These are phyloP conservation scores for Pythium myriotylum DNA, from an alignment of 352 stramenopile species.

Conservation along the genomic window DNA sequence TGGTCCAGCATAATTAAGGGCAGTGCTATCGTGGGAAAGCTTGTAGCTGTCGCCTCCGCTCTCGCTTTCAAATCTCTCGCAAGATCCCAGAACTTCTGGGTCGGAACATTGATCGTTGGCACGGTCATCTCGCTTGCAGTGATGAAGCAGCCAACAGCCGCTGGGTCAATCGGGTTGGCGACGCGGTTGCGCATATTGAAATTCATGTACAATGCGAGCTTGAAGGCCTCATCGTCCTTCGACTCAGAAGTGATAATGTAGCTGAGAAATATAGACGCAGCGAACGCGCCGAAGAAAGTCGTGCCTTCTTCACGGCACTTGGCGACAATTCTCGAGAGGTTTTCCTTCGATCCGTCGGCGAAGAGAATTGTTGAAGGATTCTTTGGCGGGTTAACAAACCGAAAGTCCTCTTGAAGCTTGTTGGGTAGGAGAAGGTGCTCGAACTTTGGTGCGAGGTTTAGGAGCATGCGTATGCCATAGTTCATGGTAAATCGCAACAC, in stretches of 20 bases:
- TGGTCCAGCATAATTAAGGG: slow-evolving; percentile 13
- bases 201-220: slow-evolving; percentile 38
- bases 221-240: slow-evolving; percentile 34
- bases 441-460: slow-evolving; percentile 13
- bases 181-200: slow-evolving; percentile 55
- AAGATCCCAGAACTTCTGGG: slow-evolving; percentile 46
- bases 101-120: slow-evolving; percentile 15
- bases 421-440: slow-evolving; percentile 28
- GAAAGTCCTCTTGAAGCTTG: slow-evolving; percentile 38
- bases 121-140: slow-evolving; percentile 8
- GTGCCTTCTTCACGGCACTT: slow-evolving; percentile 45
- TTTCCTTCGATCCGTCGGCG: slow-evolving; percentile 34
- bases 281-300: slow-evolving; percentile 38
- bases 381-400: slow-evolving; percentile 19
- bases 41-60: slow-evolving; percentile 1
- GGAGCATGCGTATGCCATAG: neutral
- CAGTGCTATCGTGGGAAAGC: neutral
- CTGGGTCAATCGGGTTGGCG: slow-evolving; percentile 29
- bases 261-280: slow-evolving; percentile 24
- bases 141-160: slow-evolving; percentile 44
- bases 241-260: slow-evolving; percentile 27
- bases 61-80: slow-evolving; percentile 40
- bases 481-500: neutral
- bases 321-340: slow-evolving; percentile 32
- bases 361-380: slow-evolving; percentile 42